Conservation (phyloP, 352 stramenopile species). For the Phytophthora uliginosa region DNA sequence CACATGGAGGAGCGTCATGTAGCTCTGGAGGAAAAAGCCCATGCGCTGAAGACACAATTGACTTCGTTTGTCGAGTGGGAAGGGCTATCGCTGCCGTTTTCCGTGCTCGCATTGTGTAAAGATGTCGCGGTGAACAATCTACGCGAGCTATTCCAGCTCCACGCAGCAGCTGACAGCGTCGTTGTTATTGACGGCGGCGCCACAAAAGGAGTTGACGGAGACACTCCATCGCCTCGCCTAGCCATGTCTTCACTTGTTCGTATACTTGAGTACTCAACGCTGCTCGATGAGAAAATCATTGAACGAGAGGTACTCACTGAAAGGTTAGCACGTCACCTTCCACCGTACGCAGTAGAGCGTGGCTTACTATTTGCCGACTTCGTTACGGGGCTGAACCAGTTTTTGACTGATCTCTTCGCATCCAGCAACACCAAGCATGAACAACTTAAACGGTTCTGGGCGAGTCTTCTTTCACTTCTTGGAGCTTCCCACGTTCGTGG, state of each 20-base stretch:
- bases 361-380: conserved; percentile 73
- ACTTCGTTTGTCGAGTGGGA: conserved; percentile 68
- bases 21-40: conserved; percentile 56
- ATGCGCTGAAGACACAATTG: conserved; percentile 58
- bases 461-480: conserved; percentile 49
- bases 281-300: conserved; percentile 49
- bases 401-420: conserved; percentile 50
- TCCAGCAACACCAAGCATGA: conserved; percentile 41
- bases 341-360: conserved; percentile 53
- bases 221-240: conserved; percentile 36
- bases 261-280: conserved; percentile 55
- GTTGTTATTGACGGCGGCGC: conserved; percentile 5
- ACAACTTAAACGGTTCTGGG: conserved; percentile 65
- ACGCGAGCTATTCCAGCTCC: conserved; percentile 60
- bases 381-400: conserved; percentile 51
- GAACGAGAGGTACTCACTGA: conserved; percentile 40
- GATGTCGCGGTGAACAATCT: conserved; percentile 62
- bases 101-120: conserved; percentile 63
- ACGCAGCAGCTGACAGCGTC: conserved; percentile 35
- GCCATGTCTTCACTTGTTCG: conserved; percentile 55
- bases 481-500: conserved; percentile 25
- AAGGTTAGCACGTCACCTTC: conserved; percentile 42
- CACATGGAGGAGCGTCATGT: conserved; percentile 72
- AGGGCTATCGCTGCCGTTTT: conserved; percentile 47
- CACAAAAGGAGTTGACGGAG: conserved; percentile 1